These are phyloP conservation scores for Plasmopara viticola DNA, from an alignment of 352 stramenopile genomes.

Conservation along the genomic window DNA sequence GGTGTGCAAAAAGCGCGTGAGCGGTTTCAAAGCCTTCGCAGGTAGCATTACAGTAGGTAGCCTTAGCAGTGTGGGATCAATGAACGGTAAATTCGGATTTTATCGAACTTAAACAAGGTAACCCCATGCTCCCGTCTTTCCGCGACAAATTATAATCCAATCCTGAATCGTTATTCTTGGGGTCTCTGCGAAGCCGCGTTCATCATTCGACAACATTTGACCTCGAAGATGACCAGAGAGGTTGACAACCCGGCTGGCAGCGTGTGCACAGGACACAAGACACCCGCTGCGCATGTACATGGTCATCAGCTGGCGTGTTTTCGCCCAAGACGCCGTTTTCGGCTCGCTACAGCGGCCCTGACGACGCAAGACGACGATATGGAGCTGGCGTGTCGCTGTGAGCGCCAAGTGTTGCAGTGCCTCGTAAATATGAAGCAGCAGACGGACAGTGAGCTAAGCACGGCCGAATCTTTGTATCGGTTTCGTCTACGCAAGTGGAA, in stretches of 20 bases:
- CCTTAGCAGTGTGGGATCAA: conserved; percentile 4
- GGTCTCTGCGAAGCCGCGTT: conserved; percentile 2
- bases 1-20: conserved; percentile 33
- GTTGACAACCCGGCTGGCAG: neutral
- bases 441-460: conserved; percentile 10
- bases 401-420: conserved; percentile 41
- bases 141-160: neutral
- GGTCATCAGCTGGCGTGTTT: conserved; percentile 57
- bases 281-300: conserved; percentile 19
- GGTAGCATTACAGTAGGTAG: conserved; percentile 4
- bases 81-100: neutral
- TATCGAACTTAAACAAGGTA: conserved; percentile 1
- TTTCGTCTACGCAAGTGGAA: conserved; percentile 40
- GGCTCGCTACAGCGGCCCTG: conserved; percentile 6
- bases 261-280: neutral
- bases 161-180: neutral
- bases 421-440: conserved; percentile 17
- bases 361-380: conserved; percentile 1
- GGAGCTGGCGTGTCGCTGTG: conserved; percentile 35
- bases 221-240: conserved; percentile 7
- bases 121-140: neutral
- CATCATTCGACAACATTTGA: neutral
- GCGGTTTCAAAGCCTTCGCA: conserved; percentile 2
- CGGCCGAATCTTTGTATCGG: conserved; percentile 25
- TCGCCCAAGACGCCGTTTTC: conserved; percentile 51